Conservation (phyloP, 2,329 filamentous ascomycete genomes). For the Rutstroemia sp. region DNA sequence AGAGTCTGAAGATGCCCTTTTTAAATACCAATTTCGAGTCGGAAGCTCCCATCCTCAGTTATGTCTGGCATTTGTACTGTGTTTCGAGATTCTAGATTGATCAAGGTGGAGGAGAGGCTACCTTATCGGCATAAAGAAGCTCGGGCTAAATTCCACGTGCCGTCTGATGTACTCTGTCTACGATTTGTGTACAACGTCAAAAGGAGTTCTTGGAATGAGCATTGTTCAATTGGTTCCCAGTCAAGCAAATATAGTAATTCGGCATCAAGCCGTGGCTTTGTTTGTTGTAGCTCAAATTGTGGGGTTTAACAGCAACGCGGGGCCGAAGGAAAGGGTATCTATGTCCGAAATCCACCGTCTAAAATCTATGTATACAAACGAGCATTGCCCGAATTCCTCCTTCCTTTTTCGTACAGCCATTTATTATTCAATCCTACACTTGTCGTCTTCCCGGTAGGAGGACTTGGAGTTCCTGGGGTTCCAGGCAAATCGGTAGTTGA, state of each 20-base stretch:
- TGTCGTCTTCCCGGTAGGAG: constrained; percentile 54
- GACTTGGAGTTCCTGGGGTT: constrained; percentile 62
- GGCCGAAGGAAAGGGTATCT: constrained; percentile 21
- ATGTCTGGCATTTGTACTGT: constrained; percentile 20
- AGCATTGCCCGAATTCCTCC: constrained; percentile 31
- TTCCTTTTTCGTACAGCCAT: constrained; percentile 86
- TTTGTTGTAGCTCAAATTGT: background rate
- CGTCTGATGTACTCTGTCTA: background rate
- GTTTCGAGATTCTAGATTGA: constrained; percentile 8
- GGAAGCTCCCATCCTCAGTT: constrained; percentile 76
- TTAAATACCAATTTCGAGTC: constrained; percentile 99
- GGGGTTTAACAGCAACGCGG: background rate
- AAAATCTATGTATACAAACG: constrained; percentile 22
- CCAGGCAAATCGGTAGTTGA: constrained; percentile 36
- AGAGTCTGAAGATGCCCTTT: constrained; percentile 92
- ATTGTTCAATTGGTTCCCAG: no score
- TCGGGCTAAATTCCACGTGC: constrained; percentile 7
- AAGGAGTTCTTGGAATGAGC: background rate
- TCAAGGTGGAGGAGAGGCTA: background rate
- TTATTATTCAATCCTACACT: constrained; percentile 81
- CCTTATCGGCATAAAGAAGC: background rate
- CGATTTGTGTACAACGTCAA: background rate
- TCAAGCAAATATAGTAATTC: no score
- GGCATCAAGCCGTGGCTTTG: background rate
- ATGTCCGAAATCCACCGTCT: constrained; percentile 13